Evolutionary conservation across 192 early-diverging fungal species (phyloP), one percentile per base, ranked within the genome.

Genomic region (Coemansia sp.): DNA sequence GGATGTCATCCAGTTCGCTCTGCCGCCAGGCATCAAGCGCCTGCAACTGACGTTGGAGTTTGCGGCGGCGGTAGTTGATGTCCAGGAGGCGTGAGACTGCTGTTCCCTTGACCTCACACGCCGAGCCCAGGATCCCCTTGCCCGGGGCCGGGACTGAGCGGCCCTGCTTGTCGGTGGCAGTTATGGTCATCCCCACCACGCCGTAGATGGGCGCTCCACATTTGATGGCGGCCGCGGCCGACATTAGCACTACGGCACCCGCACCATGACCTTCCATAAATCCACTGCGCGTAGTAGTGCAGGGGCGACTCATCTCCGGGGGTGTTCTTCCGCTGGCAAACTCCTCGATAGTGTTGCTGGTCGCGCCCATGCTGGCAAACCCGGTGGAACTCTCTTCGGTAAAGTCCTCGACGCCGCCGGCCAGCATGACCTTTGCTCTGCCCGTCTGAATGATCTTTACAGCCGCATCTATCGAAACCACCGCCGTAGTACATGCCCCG

Each of bases 361-460:
- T 91, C 6, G 94, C 94, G 66, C 91, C 92, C 91, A 96, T 96
- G 80, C 90, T 88, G 52, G 87, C 89, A 63, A 96, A 96, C 69
- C 93, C 94, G 51, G 87, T 81, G 1, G 85, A 85, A 16, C 85
- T 81, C 47, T 90, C 90, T 63, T 91, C 88, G 47, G 80, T 80
- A 75, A 92, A 83, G 59, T 91, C 90, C 44, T 96, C 93, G 44
- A 85, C 89, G 27, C 87, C 90, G 66, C 93, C 93, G 37, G 88
- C 91, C 48, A 96, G 76, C 57, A 92, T 84, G 27, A 96, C 82
- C 69, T 86, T 88, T 43, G 93, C 93, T 72, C 92, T 92, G 51
- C 91, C 91, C 16, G 79, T 67, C 46, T 89, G 75, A 34, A 96
- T 90, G 14, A 86, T 89, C 33, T 94, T 90, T 5, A 89, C 81